Percentiles rank a stretch among this genome's conserved stretches.
Evolutionary conservation across 2,329 filamentous ascomycete species (phyloP).

Genomic region (Colletotrichum eleusines): DNA sequence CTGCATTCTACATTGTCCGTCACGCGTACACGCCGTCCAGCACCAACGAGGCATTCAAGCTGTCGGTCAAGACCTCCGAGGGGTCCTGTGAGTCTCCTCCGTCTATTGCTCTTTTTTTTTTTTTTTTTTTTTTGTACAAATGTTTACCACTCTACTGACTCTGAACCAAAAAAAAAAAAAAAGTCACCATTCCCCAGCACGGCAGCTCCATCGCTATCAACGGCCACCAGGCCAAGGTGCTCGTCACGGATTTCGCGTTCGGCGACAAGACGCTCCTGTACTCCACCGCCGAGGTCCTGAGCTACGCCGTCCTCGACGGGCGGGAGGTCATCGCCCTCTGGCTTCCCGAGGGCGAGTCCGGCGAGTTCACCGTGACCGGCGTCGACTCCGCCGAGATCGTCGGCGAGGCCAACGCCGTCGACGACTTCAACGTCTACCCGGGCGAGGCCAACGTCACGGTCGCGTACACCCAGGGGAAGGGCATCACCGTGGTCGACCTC

Average conservation of each 20-base stretch:
- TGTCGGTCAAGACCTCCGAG: slow-evolving; percentile 67
- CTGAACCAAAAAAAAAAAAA: background rate
- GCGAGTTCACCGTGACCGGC: slow-evolving; percentile 64
- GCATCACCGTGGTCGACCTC: slow-evolving; percentile 60
- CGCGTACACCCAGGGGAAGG: slow-evolving; percentile 62
- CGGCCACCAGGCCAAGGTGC: slow-evolving; percentile 72
- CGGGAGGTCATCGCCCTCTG: slow-evolving; percentile 64
- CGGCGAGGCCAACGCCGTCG: slow-evolving; percentile 55
- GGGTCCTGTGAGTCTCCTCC: slow-evolving; percentile 52
- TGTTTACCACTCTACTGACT: background rate
- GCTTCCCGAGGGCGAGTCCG: slow-evolving; percentile 65
- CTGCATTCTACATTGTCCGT: slow-evolving; percentile 69
- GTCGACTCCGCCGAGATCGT: slow-evolving; percentile 46
- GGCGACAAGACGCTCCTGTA: slow-evolving; percentile 65
- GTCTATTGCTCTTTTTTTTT: fast-evolving
- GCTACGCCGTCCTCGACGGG: slow-evolving; percentile 61
- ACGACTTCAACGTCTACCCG: slow-evolving; percentile 55
- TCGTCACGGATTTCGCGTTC: slow-evolving; percentile 70
- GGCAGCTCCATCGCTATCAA: slow-evolving; percentile 63
- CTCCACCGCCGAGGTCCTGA: slow-evolving; percentile 67
- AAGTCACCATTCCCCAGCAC: slow-evolving; percentile 64
- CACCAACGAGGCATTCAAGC: slow-evolving; percentile 64
- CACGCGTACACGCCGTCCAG: slow-evolving; percentile 66
- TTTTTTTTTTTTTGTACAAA: fast-evolving
- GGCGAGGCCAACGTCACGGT: slow-evolving; percentile 57